Percentiles rank a stretch among this genome's conserved stretches.
phyloP scores from a whole-genome alignment of 768 basidiomycete species.

The Lepiota venenata region DNA sequence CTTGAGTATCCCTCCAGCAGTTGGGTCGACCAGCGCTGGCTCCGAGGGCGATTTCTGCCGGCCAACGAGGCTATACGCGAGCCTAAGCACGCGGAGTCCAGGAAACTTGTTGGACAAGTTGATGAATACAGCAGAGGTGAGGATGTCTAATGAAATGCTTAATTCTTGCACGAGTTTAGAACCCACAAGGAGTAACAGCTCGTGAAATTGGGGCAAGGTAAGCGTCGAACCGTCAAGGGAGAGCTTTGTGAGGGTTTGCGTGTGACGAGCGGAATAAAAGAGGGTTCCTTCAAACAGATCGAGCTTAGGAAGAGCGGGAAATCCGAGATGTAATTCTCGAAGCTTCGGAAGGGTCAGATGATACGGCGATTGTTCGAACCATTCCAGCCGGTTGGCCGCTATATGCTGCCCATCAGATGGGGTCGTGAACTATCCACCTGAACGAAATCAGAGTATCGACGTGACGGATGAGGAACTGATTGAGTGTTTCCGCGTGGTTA shows the following conservation, averaged over 20 bases:
- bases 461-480: slow-evolving; percentile 6
- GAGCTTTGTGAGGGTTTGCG: slow-evolving; percentile 6
- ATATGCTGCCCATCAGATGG: not conserved
- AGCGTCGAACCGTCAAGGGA: slow-evolving; percentile 2
- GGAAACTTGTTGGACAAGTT: slow-evolving; percentile 8
- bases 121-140: slow-evolving; percentile 7
- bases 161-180: slow-evolving; percentile 1
- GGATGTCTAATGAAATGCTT: slow-evolving; percentile 7
- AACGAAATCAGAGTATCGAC: slow-evolving; percentile 2
- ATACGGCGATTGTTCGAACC: slow-evolving; percentile 9
- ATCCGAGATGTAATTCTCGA: not conserved
- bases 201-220: slow-evolving; percentile 6
- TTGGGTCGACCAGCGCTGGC: slow-evolving; percentile 6
- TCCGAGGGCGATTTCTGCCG: slow-evolving; percentile 5
- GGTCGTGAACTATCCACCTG: slow-evolving; percentile 2
- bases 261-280: slow-evolving; percentile 7
- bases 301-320: not conserved
- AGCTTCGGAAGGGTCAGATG: slow-evolving; percentile 2
- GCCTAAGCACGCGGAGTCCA: not conserved
- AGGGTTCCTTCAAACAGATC: slow-evolving; percentile 4
- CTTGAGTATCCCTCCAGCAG: slow-evolving; percentile 5
- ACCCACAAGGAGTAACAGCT: slow-evolving; percentile 4
- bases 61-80: slow-evolving; percentile 4
- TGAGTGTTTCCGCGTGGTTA: slow-evolving; percentile 4
- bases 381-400: not conserved